Evolutionary conservation across 371 early-diverging fungal species (phyloP).

Genomic region (Mucor indicus): DNA sequence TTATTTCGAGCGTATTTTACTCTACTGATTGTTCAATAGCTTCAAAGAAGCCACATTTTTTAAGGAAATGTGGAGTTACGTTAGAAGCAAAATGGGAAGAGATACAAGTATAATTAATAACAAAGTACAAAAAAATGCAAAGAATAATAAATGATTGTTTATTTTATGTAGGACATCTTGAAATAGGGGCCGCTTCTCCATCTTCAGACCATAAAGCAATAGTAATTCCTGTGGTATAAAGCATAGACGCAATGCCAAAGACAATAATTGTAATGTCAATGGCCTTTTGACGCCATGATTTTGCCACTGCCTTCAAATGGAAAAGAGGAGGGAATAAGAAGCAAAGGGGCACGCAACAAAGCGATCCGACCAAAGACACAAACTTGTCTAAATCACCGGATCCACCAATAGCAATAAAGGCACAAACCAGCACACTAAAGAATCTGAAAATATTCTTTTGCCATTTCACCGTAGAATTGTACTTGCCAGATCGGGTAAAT

Average conservation of each 20-base stretch:
- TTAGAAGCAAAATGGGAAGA: no score
- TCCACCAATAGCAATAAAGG: conserved; percentile 69
- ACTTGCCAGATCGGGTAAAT: conserved; percentile 64
- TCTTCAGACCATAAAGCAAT: conserved; percentile 62
- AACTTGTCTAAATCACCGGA: conserved; percentile 77
- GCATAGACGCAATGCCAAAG: conserved; percentile 74
- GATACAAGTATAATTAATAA: no score
- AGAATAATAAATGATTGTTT: background rate
- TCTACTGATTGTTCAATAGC: no score
- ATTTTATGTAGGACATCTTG: conserved; percentile 29
- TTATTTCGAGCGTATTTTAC: no score
- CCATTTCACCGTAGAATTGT: conserved; percentile 75
- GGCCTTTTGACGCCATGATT: conserved; percentile 27
- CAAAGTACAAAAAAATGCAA: no score
- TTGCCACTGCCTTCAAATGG: conserved; percentile 67
- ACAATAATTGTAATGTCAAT: conserved; percentile 59
- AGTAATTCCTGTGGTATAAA: conserved; percentile 77
- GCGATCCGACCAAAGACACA: conserved; percentile 77
- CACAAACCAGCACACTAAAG: conserved; percentile 55
- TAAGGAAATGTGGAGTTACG: no score
- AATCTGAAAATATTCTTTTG: conserved; percentile 80
- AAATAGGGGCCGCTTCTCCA: conserved; percentile 35
- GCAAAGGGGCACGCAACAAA: conserved; percentile 62
- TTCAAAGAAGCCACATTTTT: no score
- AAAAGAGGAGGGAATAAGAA: conserved; percentile 85